Conservation (phyloP, 2,329 filamentous ascomycete genomes). For the Beauveria bassiana region DNA sequence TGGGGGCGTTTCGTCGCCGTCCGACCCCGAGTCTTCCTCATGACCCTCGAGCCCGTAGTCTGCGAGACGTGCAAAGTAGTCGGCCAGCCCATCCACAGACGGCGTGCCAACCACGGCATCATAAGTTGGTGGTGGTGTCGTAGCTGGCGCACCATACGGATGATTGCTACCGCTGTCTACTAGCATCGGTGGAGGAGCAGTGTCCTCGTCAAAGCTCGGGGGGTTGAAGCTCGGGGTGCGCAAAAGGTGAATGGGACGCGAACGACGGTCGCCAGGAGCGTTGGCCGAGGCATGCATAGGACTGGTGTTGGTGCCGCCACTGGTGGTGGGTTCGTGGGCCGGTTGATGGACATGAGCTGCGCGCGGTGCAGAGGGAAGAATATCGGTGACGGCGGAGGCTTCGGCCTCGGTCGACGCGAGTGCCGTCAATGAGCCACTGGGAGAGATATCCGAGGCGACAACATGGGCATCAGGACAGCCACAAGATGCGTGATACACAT, state of each 20-base stretch:
- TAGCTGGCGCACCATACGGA: slow-evolving; percentile 27
- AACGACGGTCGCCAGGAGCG: slow-evolving; percentile 21
- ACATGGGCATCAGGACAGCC: slow-evolving; percentile 48
- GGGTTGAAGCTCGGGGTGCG: slow-evolving; percentile 82
- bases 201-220: slow-evolving; percentile 75
- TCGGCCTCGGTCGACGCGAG: slow-evolving; percentile 31
- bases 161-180: slow-evolving; percentile 18
- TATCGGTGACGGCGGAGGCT: slow-evolving; percentile 18
- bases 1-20: slow-evolving; percentile 34
- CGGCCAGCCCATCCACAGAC: slow-evolving; percentile 63
- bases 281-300: slow-evolving; percentile 9
- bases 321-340: slow-evolving; percentile 23
- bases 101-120: slow-evolving; percentile 66
- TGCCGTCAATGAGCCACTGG: slow-evolving; percentile 52
- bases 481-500: slow-evolving; percentile 38
- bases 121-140: slow-evolving; percentile 81
- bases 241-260: slow-evolving; percentile 75
- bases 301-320: slow-evolving; percentile 14
- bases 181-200: slow-evolving; percentile 28
- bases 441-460: slow-evolving; percentile 53
- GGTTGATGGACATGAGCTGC: slow-evolving; percentile 43
- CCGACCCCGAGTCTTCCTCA: slow-evolving; percentile 31
- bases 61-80: slow-evolving; percentile 78
- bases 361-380: slow-evolving; percentile 43
- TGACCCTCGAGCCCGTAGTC: slow-evolving; percentile 51